These are phyloP conservation scores for Inga laurina DNA, from an alignment of 306 rosid species.

Conservation along the genomic window DNA sequence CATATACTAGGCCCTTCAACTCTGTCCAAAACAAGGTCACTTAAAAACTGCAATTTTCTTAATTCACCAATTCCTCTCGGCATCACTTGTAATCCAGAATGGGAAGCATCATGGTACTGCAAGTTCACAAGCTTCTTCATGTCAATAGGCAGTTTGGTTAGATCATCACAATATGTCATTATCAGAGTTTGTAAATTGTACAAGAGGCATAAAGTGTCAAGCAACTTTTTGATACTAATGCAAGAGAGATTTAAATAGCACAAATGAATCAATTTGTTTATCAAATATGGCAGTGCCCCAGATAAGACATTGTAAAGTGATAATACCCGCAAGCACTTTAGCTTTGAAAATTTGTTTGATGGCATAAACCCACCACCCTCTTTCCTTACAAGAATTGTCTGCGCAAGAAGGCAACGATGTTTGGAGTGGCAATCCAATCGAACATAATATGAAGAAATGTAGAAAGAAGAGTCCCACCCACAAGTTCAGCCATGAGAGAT, in stretches of 20 bases:
- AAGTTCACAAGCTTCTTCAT: conserved; percentile 9
- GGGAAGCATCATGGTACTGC: conserved; percentile 1
- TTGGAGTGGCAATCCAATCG: conserved; percentile 19
- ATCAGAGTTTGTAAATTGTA: conserved; percentile 24
- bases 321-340: background rate
- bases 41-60: background rate
- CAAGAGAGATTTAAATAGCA: conserved; percentile 27
- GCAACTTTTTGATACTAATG: background rate
- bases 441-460: conserved; percentile 14
- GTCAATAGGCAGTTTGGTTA: background rate
- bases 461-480: conserved; percentile 18
- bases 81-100: background rate
- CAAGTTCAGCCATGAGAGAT: background rate
- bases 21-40: background rate
- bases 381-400: background rate
- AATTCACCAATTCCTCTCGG: background rate
- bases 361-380: background rate
- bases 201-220: background rate
- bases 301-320: background rate
- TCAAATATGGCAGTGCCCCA: background rate
- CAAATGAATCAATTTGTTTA: conserved; percentile 3
- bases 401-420: background rate
- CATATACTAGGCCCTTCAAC: background rate
- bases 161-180: background rate
- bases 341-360: background rate